Conservation (phyloP, 306 rosid genomes). For the Dalbergia cochinchinensis region DNA sequence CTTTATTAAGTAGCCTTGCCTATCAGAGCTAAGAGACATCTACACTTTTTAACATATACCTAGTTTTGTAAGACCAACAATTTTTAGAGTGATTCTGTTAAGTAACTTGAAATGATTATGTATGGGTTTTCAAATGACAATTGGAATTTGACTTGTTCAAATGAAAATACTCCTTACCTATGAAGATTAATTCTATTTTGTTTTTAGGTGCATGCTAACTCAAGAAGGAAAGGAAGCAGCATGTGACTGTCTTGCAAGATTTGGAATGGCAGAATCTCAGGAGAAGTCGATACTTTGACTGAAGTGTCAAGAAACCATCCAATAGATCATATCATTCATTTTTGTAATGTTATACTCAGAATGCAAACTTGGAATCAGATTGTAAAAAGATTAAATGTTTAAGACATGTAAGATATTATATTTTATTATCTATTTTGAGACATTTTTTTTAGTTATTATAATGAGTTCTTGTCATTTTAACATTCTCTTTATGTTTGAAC, state of each 20-base stretch:
- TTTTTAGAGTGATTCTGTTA: slow-evolving; percentile 19
- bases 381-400: too few relatives aligned
- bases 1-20: slow-evolving; percentile 25
- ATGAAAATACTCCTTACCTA: slow-evolving; percentile 25
- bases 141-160: slow-evolving; percentile 30
- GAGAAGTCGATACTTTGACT: slow-evolving; percentile 59
- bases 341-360: too few relatives aligned
- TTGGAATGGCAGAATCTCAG: slow-evolving; percentile 68
- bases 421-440: too few relatives aligned
- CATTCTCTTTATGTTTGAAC: too few relatives aligned
- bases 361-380: too few relatives aligned
- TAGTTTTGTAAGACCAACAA: slow-evolving; percentile 15
- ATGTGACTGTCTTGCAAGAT: slow-evolving; percentile 79
- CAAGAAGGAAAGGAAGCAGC: slow-evolving; percentile 92
- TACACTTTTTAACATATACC: not conserved
- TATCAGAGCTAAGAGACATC: slow-evolving; percentile 6
- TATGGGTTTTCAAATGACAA: slow-evolving; percentile 2
- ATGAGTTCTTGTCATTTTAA: too few relatives aligned
- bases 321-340: too few relatives aligned
- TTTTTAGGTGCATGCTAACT: slow-evolving; percentile 89
- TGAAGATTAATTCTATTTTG: slow-evolving; percentile 24
- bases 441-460: too few relatives aligned
- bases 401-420: too few relatives aligned
- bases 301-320: slow-evolving; percentile 66
- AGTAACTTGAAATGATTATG: slow-evolving; percentile 16